Conservation (phyloP, 2,329 filamentous ascomycete genomes). For the Neopestalotiopsis rosae region DNA sequence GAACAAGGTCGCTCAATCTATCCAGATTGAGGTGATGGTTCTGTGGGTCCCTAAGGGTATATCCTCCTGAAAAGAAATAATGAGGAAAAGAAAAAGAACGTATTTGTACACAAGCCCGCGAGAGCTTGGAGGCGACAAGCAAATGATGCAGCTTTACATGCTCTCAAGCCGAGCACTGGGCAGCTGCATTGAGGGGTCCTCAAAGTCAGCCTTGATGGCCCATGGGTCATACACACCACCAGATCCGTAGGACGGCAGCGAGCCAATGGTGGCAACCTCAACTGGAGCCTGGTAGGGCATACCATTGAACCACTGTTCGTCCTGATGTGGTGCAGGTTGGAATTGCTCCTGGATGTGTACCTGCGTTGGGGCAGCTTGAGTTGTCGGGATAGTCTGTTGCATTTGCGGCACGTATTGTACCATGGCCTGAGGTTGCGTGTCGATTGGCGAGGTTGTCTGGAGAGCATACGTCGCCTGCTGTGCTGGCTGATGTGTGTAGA, state of each 20-base stretch:
- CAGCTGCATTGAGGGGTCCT: slow-evolving; percentile 63
- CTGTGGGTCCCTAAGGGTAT: slow-evolving; percentile 14
- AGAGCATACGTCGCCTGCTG: slow-evolving; percentile 24
- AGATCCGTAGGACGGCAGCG: slow-evolving; percentile 54
- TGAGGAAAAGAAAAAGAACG: neutral
- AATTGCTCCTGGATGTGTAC: slow-evolving; percentile 41
- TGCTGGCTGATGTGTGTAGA: slow-evolving; percentile 58
- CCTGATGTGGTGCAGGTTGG: slow-evolving; percentile 45
- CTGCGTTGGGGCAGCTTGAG: slow-evolving; percentile 34
- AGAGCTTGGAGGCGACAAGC: neutral
- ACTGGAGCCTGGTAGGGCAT: slow-evolving; percentile 61
- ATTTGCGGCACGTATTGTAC: slow-evolving; percentile 47
- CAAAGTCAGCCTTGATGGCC: slow-evolving; percentile 61
- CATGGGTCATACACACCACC: slow-evolving; percentile 59
- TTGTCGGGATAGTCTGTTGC: slow-evolving; percentile 40
- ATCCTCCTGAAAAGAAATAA: slow-evolving; percentile 4
- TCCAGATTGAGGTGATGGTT: slow-evolving; percentile 8
- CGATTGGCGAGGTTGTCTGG: slow-evolving; percentile 48
- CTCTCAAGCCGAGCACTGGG: slow-evolving; percentile 63
- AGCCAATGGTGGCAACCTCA: slow-evolving; percentile 60
- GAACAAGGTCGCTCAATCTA: neutral
- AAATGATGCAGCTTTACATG: slow-evolving; percentile 44
- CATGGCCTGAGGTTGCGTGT: slow-evolving; percentile 47
- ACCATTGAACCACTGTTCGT: slow-evolving; percentile 58
- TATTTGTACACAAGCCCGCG: neutral